Base-by-base conservation (phyloP, 1,139 yeast genomes). In the Eremothecium cymbalariae region DNA sequence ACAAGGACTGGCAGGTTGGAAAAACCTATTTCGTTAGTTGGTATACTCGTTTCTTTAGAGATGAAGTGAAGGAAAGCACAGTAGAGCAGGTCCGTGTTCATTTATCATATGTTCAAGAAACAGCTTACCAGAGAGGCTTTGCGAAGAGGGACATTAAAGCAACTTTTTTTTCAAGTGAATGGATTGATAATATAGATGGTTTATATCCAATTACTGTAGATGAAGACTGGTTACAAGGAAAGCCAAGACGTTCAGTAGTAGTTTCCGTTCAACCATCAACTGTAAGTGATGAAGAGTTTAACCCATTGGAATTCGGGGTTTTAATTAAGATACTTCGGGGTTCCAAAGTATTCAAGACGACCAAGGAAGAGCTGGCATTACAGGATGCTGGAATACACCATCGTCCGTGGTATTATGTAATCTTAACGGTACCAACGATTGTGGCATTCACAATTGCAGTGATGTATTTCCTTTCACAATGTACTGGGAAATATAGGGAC, bases 1-100 rank as follows among this genome's bases (percentile, higher is more conserved):
- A 74, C 42, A 52, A 65, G 9, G 64, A 61, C 26, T 65, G 79
- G 59, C 68, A 70, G 43, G 57, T 70, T 42, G 94, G 70, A 25
- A 60, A 68, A 39, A 71, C 82, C 1, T 81, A 82, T 51, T 85
- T 86, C 53, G 59, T 82, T 34, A 76, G 90, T 8, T 85, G 95
- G 95, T 85, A 65, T 59, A 68, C 88, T 2, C 66, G 69, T 33
- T 68, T 53, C 48, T 83, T 77, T 51, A 70, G 69, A 42, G 62
- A 59, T 20, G 57, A 48, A 26, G 36, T 46, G 21, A 63, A 65
- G 15, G 68, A 63, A 2, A 48, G 53, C 13, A 57, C 53, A 13
- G 77, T 70, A 18, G 61, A 70, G 31, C 70, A 72, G 22, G 88
- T 83, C 9, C 73, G 73, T 47, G 48, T 84, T 19, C 93, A 81